Conservation (phyloP, 768 basidiomycete species). For the Chalciporus sphaerocephalus region DNA sequence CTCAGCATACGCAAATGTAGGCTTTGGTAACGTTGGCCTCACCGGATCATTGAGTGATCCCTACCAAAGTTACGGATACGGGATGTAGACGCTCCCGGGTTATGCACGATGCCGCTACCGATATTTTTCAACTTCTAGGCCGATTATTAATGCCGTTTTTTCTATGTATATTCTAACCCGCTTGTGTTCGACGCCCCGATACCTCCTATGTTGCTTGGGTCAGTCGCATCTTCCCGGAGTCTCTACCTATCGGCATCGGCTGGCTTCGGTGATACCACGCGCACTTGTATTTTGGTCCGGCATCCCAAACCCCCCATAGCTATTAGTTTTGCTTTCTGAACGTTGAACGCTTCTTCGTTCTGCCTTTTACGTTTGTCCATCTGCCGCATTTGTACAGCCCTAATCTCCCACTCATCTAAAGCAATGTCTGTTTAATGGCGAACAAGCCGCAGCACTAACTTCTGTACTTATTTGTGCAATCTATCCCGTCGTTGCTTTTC, state of each 20-base stretch:
- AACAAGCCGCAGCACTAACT: conserved; percentile 35
- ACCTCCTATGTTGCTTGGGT: conserved; percentile 35
- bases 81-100: conserved; percentile 53
- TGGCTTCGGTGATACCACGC: conserved; percentile 47
- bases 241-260: conserved; percentile 33
- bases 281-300: conserved; percentile 69
- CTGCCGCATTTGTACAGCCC: conserved; percentile 45
- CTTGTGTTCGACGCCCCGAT: conserved; percentile 33
- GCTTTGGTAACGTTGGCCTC: conserved; percentile 45
- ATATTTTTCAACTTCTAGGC: conserved; percentile 11
- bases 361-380: conserved; percentile 28
- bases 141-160: conserved; percentile 33
- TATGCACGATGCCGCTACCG: conserved; percentile 28
- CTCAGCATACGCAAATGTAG: conserved; percentile 50
- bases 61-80: conserved; percentile 77
- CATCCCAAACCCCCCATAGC: conserved; percentile 44
- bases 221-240: conserved; percentile 36
- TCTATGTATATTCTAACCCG: conserved; percentile 37
- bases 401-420: conserved; percentile 38
- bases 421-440: conserved; percentile 40
- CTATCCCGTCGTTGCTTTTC: conserved; percentile 31
- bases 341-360: conserved; percentile 22
- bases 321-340: conserved; percentile 38
- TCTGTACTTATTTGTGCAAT: conserved; percentile 41
- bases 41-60: conserved; percentile 63